Evolutionary conservation across 768 basidiomycete genomes (phyloP), one percentile per base, ranked within the genome.

Genomic region (Rhizopogon vesiculosus): DNA sequence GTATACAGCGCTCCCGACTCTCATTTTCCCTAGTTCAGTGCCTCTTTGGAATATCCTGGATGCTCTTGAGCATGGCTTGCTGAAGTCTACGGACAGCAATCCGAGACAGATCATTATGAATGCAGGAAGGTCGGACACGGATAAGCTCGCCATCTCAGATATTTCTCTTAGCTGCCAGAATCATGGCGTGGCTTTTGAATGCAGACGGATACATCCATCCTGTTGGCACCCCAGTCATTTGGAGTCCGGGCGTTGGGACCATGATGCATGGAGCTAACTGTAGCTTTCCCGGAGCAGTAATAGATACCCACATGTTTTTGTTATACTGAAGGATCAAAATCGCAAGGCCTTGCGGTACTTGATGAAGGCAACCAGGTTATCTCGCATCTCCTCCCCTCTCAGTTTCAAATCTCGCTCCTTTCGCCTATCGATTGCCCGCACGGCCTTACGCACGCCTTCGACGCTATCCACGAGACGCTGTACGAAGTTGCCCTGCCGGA

Each of bases 301-400:
- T 22, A 10, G 9, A 7, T 33, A 33, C 31, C 28, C 18, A 10
- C 13, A 7, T 28, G 15, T 33, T 28, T 45, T 33, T 35, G 16
- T 31, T 13, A 13, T 35, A 13, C 46, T 48, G n/a, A 19, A 18
- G 9, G 33, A 35, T 35, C 33, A 56, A 18, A 80, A 63, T 61
- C 74, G 66, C 53, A 93, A 72, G 28, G 76, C 77, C 58, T 74
- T 79, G 55, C 91, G 74, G 68, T 93, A 93, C 64, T 84, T 72
- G 53, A 91, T 78, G 61, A 93, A 93, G 15, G 82, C 90, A 15
- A 82, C 71, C 58, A 93, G 67, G 65, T 93, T 92, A 56, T 89
- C 87, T 56, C 83, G 74, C 28, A 91, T 80, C 63, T 89, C 87
- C 59, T 91, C 91, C 18, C 86, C 91, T 61, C 86, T 77, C 61